Evolutionary conservation across 352 stramenopile genomes (phyloP), one percentile per base, ranked within the genome.

Genomic region (Phytophthora ramorum): DNA sequence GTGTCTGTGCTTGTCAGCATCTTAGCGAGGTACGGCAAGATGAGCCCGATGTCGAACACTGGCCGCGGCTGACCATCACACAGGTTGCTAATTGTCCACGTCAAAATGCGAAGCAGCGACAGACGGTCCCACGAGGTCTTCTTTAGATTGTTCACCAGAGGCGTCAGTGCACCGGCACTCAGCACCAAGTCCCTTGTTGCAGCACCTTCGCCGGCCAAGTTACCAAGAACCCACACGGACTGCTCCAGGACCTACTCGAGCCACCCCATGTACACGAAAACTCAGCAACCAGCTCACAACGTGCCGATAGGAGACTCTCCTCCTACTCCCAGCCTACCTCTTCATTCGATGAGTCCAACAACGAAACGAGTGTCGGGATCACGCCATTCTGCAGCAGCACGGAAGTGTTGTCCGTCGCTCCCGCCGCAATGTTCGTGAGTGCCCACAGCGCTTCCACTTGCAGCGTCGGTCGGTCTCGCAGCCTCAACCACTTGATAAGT

Each of bases 381-480:
- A 96, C 88, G 17, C 92, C 89, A 63, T 97, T 96, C 65, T 97
- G 90, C n/a, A 98, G 74, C 52, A 98, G 68, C 57, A 97, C 83
- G 19, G 93, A 92, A 45, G 92, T 96, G 72, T 98, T 96, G 63
- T 98, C 92, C 38, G 90, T 96, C 4, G 89, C 89, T 32, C 92
- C 92, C 0, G 90, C 91, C 5, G 96, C 94, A 71, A 99, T 98
- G 76, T 98, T 98, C 7, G 96, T 98, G 13, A 99, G 79, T 26
- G 94, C 92, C 89, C 97, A 97, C 13, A 99, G 75, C 53, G 96
- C 92, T 76, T 98, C 96, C 20, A 98, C 89, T 77, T 98, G 91
- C 17, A 97, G 66, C 51, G 85, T 92, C 48, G 85, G 86, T 48
- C 83, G 83, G 63, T 96, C 88, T 7, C 85, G 73, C 35, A 94